Evolutionary conservation across 2,329 filamentous ascomycete genomes (phyloP), one percentile per base, ranked within the genome.

Genomic region (Helotiales sp.): DNA sequence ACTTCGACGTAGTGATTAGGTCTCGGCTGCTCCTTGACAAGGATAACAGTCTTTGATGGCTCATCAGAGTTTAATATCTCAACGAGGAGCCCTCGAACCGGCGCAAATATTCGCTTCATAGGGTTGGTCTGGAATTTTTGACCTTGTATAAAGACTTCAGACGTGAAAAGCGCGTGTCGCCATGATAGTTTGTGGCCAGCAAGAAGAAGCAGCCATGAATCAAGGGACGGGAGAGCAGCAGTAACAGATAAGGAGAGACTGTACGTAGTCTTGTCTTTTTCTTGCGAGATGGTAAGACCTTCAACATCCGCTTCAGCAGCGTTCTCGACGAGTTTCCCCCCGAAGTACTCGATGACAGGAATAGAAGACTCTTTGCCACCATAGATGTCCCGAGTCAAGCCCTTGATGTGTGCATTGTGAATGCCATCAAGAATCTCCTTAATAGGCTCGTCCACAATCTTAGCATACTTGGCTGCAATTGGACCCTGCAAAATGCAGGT

Each of bases 61-160:
- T 97, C 89, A 67, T 95, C 90, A 24, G 95, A 93, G 77, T 95
- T 82, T 24, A 85, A 79, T 69, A 99, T 92, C 81, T 99, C 96
- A 37, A 99, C 93, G 67, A 93, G 91, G 79, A 98, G 88, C 55
- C 96, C 96, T 34, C 90, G 89, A 15, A 89, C 87, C 15, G 96
- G 96, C 11, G 92, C 90, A 72, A 98, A 95, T 67, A 99, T 93
- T 65, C 95, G 90, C 78, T 90, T 91, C 82, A 97, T 91, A 0
- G 96, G 96, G 81, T 99, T 99, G 66, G 93, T 97, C 83, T 98
- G 93, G 83, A 97, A 98, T 77, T 96, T 93, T 79, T 97, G 91
- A 17, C 94, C 96, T 80, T 99, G 96, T 4, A 97, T 92, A 71
- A 97, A 90, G 30, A 97, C 91, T 73, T 99, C 95, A 0, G 94